Base-by-base conservation (phyloP, 306 rosid species). In the Hylodesmum podocarpum region DNA sequence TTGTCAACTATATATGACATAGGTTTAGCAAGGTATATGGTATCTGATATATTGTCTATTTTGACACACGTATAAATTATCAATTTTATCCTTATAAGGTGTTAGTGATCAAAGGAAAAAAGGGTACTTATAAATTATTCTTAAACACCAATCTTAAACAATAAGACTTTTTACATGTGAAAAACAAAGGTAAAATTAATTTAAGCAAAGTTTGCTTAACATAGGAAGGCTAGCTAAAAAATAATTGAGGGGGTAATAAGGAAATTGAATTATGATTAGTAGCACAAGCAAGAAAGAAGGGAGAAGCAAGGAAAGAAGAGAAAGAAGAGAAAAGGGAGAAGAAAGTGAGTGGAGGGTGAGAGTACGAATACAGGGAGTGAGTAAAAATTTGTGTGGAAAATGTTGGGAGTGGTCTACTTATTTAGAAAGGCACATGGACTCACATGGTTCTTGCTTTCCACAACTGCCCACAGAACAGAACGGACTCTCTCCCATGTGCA, bases 371-470 rank as follows among this genome's bases (percentile, higher is more conserved):
- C 2, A 31, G 34, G 55, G 61, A 73, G 61, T 19, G 8, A 76
- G 4, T 72, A 65, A 59, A 78, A 66, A 84, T 67, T 40, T 62
- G 59, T 37, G 61, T 28, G 82, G 16, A 83, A 81, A 71, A 72
- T 65, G 24, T 37, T 71, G 72, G 72, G 66, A 73, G 78, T 57
- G 79, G 88, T 79, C 82, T 76, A 84, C 78, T 85, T 79, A 86
- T 81, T 84, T 77, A 70, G 84, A 85, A 76, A 37, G 29, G 86
- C 97, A 91, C 97, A 91, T 91, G 97, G 92, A 36, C 11, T 84
- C 94, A 91, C 97, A 88, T 91, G 94, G 66, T 78, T 78, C 67
- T 79, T 82, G 80, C 82, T 84, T 81, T 77, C 59, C 73, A 64
- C 75, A 84, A 75, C 76, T 70, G 81, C 82, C 75, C 55, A 66